Percentiles rank a stretch among this genome's conserved stretches.
phyloP scores from a whole-genome alignment of 352 stramenopile species.

The Thraustochytrium sp. region DNA sequence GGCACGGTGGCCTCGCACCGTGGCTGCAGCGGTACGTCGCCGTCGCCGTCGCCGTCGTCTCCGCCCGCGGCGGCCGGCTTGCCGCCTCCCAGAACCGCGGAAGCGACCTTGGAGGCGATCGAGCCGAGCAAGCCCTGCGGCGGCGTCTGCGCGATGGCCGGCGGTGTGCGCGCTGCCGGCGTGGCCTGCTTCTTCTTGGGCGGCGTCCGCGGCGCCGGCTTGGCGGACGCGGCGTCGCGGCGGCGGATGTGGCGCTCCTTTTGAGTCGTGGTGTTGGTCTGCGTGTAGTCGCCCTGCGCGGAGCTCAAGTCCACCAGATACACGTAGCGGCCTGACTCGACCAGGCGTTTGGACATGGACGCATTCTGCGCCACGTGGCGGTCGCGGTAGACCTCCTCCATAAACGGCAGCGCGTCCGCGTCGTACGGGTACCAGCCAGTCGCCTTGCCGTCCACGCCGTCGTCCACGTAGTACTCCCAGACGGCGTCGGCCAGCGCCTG shows the following conservation, averaged over 20 bases:
- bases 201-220: background rate
- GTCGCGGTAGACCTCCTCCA: constrained; percentile 46
- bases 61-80: background rate
- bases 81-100: background rate
- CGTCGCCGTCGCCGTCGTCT: no score
- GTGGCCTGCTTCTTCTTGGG: background rate
- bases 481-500: background rate
- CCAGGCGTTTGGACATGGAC: constrained; percentile 37
- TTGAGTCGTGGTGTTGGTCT: constrained; percentile 14
- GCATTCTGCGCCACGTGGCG: background rate
- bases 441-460: constrained; percentile 50
- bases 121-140: no score
- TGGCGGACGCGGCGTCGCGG: background rate
- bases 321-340: constrained; percentile 46
- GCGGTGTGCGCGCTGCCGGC: background rate
- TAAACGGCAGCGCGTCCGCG: background rate
- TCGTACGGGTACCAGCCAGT: constrained; percentile 53
- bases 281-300: constrained; percentile 44
- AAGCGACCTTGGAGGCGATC: no score
- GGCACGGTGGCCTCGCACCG: background rate
- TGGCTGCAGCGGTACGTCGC: background rate
- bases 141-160: no score
- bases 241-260: constrained; percentile 43
- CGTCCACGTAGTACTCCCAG: constrained; percentile 51
- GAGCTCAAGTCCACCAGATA: constrained; percentile 48